phyloP scores from a whole-genome alignment of 2,329 filamentous ascomycete genomes.

The Pyrenophora seminiperda region DNA sequence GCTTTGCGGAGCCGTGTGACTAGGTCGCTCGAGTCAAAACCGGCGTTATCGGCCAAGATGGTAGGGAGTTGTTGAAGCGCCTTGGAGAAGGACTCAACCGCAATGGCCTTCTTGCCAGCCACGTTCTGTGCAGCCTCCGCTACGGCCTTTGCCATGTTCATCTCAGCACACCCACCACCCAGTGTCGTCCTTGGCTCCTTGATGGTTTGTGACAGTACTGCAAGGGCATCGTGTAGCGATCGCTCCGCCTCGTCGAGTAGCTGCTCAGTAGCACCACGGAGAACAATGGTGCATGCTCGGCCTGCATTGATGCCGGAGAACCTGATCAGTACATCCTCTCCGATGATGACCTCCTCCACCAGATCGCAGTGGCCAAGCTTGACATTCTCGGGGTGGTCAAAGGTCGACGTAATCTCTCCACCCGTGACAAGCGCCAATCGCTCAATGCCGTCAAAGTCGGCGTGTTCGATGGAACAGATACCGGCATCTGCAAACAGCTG shows the following conservation, averaged over 20 bases:
- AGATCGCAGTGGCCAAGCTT: conserved; percentile 94
- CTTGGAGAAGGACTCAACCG: conserved; percentile 85
- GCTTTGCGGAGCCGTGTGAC: conserved; percentile 89
- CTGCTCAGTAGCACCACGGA: conserved; percentile 95
- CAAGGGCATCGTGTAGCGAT: conserved; percentile 92
- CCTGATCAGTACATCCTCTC: conserved; percentile 95
- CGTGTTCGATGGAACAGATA: conserved; percentile 98
- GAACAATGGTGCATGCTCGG: conserved; percentile 92
- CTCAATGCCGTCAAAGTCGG: conserved; percentile 98
- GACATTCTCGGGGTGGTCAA: conserved; percentile 96
- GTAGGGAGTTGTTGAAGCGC: conserved; percentile 93
- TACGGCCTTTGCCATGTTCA: conserved; percentile 98
- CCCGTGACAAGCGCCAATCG: conserved; percentile 92
- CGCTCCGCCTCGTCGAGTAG: conserved; percentile 96
- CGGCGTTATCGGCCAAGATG: conserved; percentile 96
- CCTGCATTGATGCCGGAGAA: conserved; percentile 96
- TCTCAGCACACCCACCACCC: conserved; percentile 94
- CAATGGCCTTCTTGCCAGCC: conserved; percentile 94
- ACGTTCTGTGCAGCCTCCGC: conserved; percentile 91
- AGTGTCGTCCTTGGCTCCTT: conserved; percentile 92
- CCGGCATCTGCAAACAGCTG: conserved; percentile 97
- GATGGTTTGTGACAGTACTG: conserved; percentile 95
- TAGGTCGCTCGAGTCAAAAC: conserved; percentile 91
- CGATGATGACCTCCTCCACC: conserved; percentile 98
- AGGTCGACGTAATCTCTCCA: conserved; percentile 95